Evolutionary conservation across 2,329 filamentous ascomycete genomes (phyloP).

Genomic region (Aspergillus sojae): DNA sequence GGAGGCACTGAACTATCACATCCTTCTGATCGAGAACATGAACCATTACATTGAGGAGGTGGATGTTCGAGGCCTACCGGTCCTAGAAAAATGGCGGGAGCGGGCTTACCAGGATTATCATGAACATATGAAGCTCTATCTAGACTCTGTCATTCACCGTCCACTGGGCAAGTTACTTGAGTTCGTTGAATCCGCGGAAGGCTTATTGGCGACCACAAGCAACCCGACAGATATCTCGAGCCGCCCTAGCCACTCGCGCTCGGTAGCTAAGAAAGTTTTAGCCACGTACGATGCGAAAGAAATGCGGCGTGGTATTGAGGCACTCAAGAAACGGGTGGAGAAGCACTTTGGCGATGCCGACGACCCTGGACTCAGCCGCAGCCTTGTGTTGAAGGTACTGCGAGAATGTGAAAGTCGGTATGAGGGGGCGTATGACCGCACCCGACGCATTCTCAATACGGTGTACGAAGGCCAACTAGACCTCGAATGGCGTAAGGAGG

Average conservation of each 20-base stretch:
- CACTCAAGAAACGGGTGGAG: slow-evolving; percentile 86
- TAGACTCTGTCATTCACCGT: slow-evolving; percentile 83
- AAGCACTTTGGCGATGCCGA: slow-evolving; percentile 96
- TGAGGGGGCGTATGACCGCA: slow-evolving; percentile 55
- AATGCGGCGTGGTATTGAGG: slow-evolving; percentile 85
- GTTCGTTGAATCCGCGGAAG: slow-evolving; percentile 86
- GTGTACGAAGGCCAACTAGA: slow-evolving; percentile 52
- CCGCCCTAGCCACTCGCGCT: slow-evolving; percentile 80
- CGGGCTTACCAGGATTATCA: slow-evolving; percentile 76
- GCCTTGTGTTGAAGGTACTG: slow-evolving; percentile 61
- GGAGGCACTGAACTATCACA: slow-evolving; percentile 95
- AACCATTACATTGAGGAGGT: slow-evolving; percentile 95
- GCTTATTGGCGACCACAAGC: slow-evolving; percentile 61
- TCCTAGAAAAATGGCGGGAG: slow-evolving; percentile 80
- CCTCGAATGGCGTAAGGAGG: slow-evolving; percentile 52
- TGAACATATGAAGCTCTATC: slow-evolving; percentile 86
- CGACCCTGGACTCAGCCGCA: slow-evolving; percentile 66
- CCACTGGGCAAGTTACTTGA: slow-evolving; percentile 90
- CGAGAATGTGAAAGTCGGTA: slow-evolving; percentile 63
- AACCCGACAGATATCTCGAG: slow-evolving; percentile 66
- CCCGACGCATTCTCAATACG: slow-evolving; percentile 45
- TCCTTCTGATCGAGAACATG: slow-evolving; percentile 98
- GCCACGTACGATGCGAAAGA: slow-evolving; percentile 80
- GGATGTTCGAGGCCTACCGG: slow-evolving; percentile 70
- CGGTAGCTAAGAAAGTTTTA: slow-evolving; percentile 83